Evolutionary conservation across 345 rosid species (phyloP).

Genomic region (Eutrema heterophyllum): DNA sequence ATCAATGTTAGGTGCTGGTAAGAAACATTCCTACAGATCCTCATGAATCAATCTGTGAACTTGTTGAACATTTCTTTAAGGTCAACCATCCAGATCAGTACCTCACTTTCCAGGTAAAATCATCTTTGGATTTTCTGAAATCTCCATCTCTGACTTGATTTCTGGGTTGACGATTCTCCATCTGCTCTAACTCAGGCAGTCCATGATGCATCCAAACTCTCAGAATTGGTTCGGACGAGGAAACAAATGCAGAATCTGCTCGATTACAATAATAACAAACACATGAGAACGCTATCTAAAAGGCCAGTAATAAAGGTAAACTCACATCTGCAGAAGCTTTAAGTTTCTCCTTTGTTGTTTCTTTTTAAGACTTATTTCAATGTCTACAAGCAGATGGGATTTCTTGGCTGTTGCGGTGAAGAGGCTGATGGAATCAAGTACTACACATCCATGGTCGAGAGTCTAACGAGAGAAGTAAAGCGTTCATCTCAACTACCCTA

Average conservation of each 20-base stretch:
- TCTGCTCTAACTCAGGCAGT: slow-evolving; percentile 55
- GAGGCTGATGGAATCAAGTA: slow-evolving; percentile 73
- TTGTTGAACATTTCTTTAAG: slow-evolving; percentile 80
- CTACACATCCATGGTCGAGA: slow-evolving; percentile 58
- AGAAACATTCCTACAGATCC: slow-evolving; percentile 85
- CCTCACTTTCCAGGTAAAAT: slow-evolving; percentile 67
- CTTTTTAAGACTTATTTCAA: not conserved
- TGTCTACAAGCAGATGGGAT: slow-evolving; percentile 54
- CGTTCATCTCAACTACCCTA: not conserved
- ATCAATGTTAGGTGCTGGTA: slow-evolving; percentile 60
- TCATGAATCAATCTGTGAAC: slow-evolving; percentile 85
- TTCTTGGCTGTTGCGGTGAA: slow-evolving; percentile 72
- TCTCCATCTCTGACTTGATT: slow-evolving; percentile 22
- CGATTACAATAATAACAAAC: slow-evolving; percentile 63
- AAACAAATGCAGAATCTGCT: slow-evolving; percentile 76
- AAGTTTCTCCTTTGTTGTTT: not conserved
- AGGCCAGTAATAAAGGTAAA: slow-evolving; percentile 64
- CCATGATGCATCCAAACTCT: slow-evolving; percentile 68
- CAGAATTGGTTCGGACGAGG: slow-evolving; percentile 54
- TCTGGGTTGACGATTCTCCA: not conserved
- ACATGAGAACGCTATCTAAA: slow-evolving; percentile 45
- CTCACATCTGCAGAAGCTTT: not conserved
- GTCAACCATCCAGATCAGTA: slow-evolving; percentile 89
- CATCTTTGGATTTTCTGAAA: not conserved
- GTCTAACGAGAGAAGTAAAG: slow-evolving; percentile 50